Percentiles rank a stretch among this genome's conserved stretches.
Conservation (phyloP, 2,329 filamentous ascomycete genomes). For the Akanthomyces uredinophilus region DNA sequence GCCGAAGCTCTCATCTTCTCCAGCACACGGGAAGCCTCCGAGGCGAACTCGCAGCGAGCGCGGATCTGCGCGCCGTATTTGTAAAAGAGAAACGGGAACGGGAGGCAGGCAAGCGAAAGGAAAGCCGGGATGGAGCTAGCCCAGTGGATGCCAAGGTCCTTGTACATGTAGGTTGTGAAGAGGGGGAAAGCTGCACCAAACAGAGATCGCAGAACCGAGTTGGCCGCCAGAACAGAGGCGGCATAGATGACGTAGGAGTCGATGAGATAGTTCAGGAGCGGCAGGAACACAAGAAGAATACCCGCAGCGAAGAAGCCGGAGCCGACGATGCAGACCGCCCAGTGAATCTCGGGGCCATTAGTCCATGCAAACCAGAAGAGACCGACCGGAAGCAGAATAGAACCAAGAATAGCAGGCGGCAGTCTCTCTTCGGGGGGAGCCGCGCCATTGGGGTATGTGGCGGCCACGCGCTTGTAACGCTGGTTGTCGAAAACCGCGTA, state of each 20-base stretch:
- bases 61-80: slow-evolving; percentile 62
- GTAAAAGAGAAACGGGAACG: slow-evolving; percentile 73
- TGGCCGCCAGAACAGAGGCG: slow-evolving; percentile 68
- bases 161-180: slow-evolving; percentile 59
- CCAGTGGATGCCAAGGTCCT: slow-evolving; percentile 67
- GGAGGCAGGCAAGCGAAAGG: slow-evolving; percentile 64
- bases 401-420: slow-evolving; percentile 55
- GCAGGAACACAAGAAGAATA: slow-evolving; percentile 61
- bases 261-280: slow-evolving; percentile 61
- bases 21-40: slow-evolving; percentile 60
- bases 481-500: slow-evolving; percentile 51
- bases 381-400: slow-evolving; percentile 52
- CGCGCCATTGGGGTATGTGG: slow-evolving; percentile 43
- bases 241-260: slow-evolving; percentile 72
- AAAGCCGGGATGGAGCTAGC: slow-evolving; percentile 69
- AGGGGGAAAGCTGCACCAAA: slow-evolving; percentile 71
- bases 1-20: slow-evolving; percentile 21
- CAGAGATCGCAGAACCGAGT: slow-evolving; percentile 63
- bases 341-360: slow-evolving; percentile 50
- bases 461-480: slow-evolving; percentile 43
- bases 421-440: slow-evolving; percentile 61
- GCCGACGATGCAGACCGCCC: slow-evolving; percentile 44
- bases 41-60: slow-evolving; percentile 63
- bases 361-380: slow-evolving; percentile 66
- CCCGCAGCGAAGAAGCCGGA: slow-evolving; percentile 49